Evolutionary conservation across 2,329 filamentous ascomycete genomes (phyloP), one percentile per base, ranked within the genome.

Genomic region (Cercospora sp.): DNA sequence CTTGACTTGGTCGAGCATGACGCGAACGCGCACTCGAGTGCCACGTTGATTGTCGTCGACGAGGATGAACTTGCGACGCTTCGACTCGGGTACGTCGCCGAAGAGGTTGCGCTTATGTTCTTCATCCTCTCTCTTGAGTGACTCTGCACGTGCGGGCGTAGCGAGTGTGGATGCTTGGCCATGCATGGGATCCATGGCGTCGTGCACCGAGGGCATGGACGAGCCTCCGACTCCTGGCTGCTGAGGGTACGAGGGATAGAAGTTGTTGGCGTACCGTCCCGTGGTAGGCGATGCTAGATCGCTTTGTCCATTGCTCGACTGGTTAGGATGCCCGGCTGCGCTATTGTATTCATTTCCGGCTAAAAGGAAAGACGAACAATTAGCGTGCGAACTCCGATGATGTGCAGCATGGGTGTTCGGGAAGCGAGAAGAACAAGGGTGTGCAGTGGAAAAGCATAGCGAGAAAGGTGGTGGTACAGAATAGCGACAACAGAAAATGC

Each of bases 41-140:
- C 90, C 91, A 40, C 92, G 90, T 70, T 93, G 91, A 63, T 88
- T 89, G 79, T 98, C 94, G 73, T 97, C 94, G 30, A 98, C 93
- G 9, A 98, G 87, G 73, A 98, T 97, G 80, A 98, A 98, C 80
- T 97, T 98, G 78, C 94, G 91, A 76, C 93, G 92, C 82, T 97
- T 97, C 63, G 90, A 89, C 75, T 95, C 93, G 1, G 94, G 93
- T 63, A 97, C 87, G 72, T 95, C 91, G 60, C 93, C 92, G 79
- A 97, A 97, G 55, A 97, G 87, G 60, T 89, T 88, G 16, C 89
- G 86, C 63, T 84, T 90, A 82, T 79, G 78, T 69, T 87, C 86
- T 75, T 89, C 84, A 69, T 85, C 83, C 68, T 86, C 84, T 72
- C 86, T 80, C 33, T 73, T 74, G 71, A 82, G 81, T 31, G 78